Base-by-base conservation (phyloP, 2,329 filamentous ascomycete genomes). In the Teratosphaeria zuluensis region DNA sequence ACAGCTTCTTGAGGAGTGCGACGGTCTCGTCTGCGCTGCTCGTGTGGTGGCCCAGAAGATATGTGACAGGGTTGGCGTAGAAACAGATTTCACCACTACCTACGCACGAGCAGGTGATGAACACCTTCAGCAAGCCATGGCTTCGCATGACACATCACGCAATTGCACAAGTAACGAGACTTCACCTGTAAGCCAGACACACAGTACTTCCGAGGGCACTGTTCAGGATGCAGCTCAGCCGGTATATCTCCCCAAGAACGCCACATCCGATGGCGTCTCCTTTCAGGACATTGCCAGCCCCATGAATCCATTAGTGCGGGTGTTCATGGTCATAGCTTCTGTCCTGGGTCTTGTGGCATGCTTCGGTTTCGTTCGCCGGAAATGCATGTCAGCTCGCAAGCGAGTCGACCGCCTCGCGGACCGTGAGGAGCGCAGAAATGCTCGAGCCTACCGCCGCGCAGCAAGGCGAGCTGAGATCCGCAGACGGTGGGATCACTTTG, bases 391-490 rank as follows among this genome's bases (percentile, higher is more conserved):
- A 56, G 74, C 76, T 28, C 77, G 80, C 33, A 76, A 74, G 32
- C 76, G 78, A 59, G 78, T 77, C 12, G 81, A 84, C 59, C 75
- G 80, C 30, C 76, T 79, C 8, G 80, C 81, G 16, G 73, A 77
- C 51, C 76, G 75, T 14, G 81, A 84, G 71, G 81, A 84, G 68
- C 76, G 81, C 55, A 73, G 76, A 32, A 79, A 77, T 31, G 78
- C 74, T 11, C 74, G 77, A 12, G 75, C 78, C 7, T 84, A 84
- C 64, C 77, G 76, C 51, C 74, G 77, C 33, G 80, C 81, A 32
- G 81, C 81, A 21, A 76, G 79, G 24, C 72, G 77, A 32, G 78
- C 81, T 53, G 74, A 76, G 48, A 77, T 79, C 73, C 73, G 75
- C 35, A 75, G 77, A 56, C 81, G 78, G 74, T 82, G 80, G 79